These are phyloP conservation scores for Neonectria magnoliae DNA, from an alignment of 2,329 filamentous ascomycete species.

Conservation along the genomic window DNA sequence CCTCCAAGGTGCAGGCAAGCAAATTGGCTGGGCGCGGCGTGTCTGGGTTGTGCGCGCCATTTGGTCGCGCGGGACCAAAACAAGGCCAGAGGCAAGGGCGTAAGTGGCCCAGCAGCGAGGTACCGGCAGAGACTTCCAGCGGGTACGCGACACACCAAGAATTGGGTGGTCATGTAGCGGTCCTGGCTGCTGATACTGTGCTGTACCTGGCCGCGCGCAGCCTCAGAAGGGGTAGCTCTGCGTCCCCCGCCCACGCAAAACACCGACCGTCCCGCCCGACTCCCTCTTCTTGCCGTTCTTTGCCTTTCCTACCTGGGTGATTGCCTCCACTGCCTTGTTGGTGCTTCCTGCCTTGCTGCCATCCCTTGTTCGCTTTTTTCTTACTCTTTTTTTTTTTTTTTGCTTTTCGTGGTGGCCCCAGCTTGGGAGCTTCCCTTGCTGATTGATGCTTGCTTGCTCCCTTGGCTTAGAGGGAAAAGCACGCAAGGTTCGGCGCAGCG, in stretches of 20 bases:
- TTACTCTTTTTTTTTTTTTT: background rate
- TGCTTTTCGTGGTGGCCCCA: conserved; percentile 10
- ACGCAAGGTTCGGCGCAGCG: conserved; percentile 25
- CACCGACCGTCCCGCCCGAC: conserved; percentile 40
- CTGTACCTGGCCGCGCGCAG: conserved; percentile 45
- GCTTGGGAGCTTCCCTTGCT: background rate
- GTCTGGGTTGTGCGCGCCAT: conserved; percentile 39
- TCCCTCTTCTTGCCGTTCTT: conserved; percentile 41
- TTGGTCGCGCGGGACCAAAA: conserved; percentile 42
- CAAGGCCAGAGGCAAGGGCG: conserved; percentile 39
- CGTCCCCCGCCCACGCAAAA: conserved; percentile 43
- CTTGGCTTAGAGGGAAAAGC: conserved; percentile 17
- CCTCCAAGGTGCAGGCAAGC: conserved; percentile 32
- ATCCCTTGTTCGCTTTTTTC: background rate
- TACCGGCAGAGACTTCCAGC: conserved; percentile 49
- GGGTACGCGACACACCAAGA: conserved; percentile 51
- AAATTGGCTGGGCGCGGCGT: conserved; percentile 39
- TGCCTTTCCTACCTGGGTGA: conserved; percentile 21
- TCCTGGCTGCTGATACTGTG: conserved; percentile 50
- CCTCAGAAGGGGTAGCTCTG: conserved; percentile 44
- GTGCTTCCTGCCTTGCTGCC: no score
- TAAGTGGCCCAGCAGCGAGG: conserved; percentile 42
- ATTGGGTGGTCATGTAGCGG: conserved; percentile 47
- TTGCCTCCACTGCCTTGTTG: background rate
- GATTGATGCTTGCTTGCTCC: background rate